Base-by-base conservation (phyloP, 2,329 filamentous ascomycete genomes). In the Geosmithia putterillii region DNA sequence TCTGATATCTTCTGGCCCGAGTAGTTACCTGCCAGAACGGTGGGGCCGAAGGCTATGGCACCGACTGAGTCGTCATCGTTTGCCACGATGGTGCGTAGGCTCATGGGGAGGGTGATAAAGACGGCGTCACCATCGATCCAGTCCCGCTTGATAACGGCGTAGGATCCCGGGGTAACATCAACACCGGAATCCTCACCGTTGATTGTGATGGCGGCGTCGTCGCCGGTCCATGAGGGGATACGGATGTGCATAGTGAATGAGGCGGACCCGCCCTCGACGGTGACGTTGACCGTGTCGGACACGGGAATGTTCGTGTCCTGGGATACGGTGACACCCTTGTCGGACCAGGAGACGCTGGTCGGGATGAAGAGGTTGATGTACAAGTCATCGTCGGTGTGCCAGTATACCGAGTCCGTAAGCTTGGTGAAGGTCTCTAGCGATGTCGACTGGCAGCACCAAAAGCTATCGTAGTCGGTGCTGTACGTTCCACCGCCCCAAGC, bases 371-470 rank as follows among this genome's bases (percentile, higher is more conserved):
- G 52, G 47, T 74, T 74, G 32, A 74, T 62, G 44, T 66, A 73
- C 0, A 74, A 57, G 0, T 61, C 59, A 0, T 56, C 54, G 22
- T 55, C 63, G 38, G 67, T 62, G 39, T 66, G 58, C 39, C 64
- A 70, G 56, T 74, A 74, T 43, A 74, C 66, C 0, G 69, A 71
- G 49, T 74, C 71, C 57, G 65, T 67, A 10, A 73, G 52, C 51
- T 73, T 73, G 0, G 71, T 74, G 50, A 74, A 73, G 0, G 66
- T 71, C 56, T 74, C 71, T 2, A 74, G 45, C 0, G 61, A 66
- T 0, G 70, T 73, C 1, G 68, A 70, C 50, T 73, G 67, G 43
- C 70, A 74, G 52, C 70, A 74, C 71, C 71, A 74, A 52, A 72
- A 70, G 0, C 66, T 69, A 41, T 67, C 56, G 48, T 73, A 70